Percentiles rank a stretch among this genome's conserved stretches.
Conservation (phyloP, 108 stramenopile species). For the Cylindrotheca closterium region DNA sequence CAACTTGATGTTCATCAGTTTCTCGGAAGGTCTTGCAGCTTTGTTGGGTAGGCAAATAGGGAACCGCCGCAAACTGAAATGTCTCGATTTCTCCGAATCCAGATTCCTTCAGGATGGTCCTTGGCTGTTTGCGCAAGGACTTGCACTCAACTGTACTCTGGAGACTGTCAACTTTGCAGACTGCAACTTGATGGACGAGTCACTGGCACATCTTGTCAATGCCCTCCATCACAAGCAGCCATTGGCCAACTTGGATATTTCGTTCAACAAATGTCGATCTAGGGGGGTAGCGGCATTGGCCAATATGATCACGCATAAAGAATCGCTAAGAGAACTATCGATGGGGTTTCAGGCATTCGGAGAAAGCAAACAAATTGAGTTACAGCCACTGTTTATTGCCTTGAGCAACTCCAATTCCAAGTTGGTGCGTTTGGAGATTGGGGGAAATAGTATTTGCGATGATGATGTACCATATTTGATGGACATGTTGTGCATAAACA, state of each 20-base stretch:
- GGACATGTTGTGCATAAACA: neutral
- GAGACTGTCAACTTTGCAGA: neutral
- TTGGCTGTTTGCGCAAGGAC: neutral
- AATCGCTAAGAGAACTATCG: neutral
- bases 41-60: too few species aligned
- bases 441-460: conserved; percentile 12
- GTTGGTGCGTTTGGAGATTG: conserved; percentile 4
- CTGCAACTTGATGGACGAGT: conserved; percentile 8
- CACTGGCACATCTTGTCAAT: neutral
- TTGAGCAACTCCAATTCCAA: neutral
- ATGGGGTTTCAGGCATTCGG: conserved; percentile 16
- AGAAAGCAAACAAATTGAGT: conserved; percentile 1
- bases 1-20: too few species aligned
- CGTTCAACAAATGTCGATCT: conserved; percentile 8
- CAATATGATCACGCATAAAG: neutral
- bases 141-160: neutral
- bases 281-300: neutral
- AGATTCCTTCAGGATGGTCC: neutral
- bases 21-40: too few species aligned
- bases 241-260: conserved; percentile 1
- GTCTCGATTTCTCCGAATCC: conserved; percentile 3
- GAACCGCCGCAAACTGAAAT: too few species aligned
- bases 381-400: neutral
- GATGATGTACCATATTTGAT: neutral
- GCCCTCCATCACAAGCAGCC: neutral